Evolutionary conservation across 2,329 filamentous ascomycete genomes (phyloP).

Genomic region (Alternaria triticina): DNA sequence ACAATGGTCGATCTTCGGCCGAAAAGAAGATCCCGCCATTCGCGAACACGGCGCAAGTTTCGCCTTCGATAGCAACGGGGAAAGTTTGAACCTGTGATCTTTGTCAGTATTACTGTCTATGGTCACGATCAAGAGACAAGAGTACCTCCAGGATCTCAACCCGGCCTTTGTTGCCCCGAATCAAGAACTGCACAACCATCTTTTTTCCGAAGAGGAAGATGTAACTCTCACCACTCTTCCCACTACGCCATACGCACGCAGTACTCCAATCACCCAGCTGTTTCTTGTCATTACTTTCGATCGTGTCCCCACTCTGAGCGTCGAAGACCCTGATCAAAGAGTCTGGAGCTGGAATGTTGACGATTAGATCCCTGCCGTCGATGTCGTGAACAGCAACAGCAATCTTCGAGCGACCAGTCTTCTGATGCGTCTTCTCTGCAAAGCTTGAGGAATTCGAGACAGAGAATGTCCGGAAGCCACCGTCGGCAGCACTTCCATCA

Average conservation of each 20-base stretch:
- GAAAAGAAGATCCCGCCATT: slow-evolving; percentile 36
- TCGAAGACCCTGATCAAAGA: slow-evolving; percentile 37
- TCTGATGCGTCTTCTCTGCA: slow-evolving; percentile 23
- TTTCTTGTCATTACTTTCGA: slow-evolving; percentile 30
- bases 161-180: slow-evolving; percentile 14
- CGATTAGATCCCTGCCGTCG: slow-evolving; percentile 32
- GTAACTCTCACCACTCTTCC: slow-evolving; percentile 33
- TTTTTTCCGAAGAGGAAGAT: slow-evolving; percentile 42
- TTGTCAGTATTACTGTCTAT: background rate
- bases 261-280: slow-evolving; percentile 40
- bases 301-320: slow-evolving; percentile 15
- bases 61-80: slow-evolving; percentile 34
- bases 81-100: slow-evolving; percentile 35
- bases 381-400: slow-evolving; percentile 31
- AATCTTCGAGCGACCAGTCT: slow-evolving; percentile 38
- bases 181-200: slow-evolving; percentile 35
- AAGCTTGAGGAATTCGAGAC: slow-evolving; percentile 13
- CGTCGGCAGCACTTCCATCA: slow-evolving; percentile 38
- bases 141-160: slow-evolving; percentile 34
- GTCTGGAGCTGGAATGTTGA: slow-evolving; percentile 39
- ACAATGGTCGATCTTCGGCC: slow-evolving; percentile 32
- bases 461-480: slow-evolving; percentile 32
- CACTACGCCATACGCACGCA: slow-evolving; percentile 36
- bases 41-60: slow-evolving; percentile 29
- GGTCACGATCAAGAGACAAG: too few relatives aligned